Conservation (phyloP, 306 rosid genomes). For the Lathyrus aphaca region DNA sequence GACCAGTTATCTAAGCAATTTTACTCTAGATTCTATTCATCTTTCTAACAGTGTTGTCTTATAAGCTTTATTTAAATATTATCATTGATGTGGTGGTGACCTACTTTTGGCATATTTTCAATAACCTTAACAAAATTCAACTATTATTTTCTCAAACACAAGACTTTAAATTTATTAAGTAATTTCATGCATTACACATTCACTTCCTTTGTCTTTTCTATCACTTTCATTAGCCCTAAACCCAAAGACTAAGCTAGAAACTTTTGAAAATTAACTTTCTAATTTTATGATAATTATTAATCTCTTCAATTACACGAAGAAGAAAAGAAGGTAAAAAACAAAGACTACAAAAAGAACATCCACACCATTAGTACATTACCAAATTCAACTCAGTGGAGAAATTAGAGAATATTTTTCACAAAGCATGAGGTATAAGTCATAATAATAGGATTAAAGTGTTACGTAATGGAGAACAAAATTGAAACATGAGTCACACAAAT, state of each 20-base stretch:
- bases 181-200: background rate
- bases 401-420: background rate
- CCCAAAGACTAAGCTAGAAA: background rate
- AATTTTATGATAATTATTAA: background rate
- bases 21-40: too few relatives aligned
- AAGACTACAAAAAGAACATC: background rate
- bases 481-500: constrained; percentile 9
- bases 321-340: background rate
- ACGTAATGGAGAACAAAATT: constrained; percentile 10
- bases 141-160: too few relatives aligned
- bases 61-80: too few relatives aligned
- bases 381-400: background rate
- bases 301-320: background rate
- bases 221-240: background rate
- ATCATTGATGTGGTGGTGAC: too few relatives aligned
- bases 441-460: background rate
- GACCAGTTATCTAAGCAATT: too few relatives aligned
- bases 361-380: background rate
- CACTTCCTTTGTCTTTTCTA: background rate
- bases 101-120: too few relatives aligned
- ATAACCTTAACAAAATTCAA: too few relatives aligned
- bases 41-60: too few relatives aligned
- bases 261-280: constrained; percentile 11
- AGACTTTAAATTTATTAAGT: background rate
- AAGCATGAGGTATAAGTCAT: constrained; percentile 27